phyloP scores from a whole-genome alignment of 73 alveolate genomes.

The Tetrahymena borealis region DNA sequence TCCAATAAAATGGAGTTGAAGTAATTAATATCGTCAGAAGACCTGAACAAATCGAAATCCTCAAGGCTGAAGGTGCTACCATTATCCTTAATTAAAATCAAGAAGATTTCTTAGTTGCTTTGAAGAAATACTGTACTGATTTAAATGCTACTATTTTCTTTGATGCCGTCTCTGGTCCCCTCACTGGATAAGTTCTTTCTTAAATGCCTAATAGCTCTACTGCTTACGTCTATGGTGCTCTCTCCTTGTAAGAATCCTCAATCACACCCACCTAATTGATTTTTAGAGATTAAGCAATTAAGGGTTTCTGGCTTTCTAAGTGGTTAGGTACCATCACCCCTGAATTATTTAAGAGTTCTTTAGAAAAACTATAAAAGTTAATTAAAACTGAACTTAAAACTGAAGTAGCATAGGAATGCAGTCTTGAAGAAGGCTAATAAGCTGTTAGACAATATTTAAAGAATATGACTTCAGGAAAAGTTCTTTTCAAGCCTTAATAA shows the following conservation, averaged over 20 bases:
- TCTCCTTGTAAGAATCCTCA: background rate
- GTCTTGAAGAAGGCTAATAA: background rate
- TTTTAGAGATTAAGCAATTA: background rate
- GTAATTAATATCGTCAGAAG: constrained; percentile 64
- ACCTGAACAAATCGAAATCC: constrained; percentile 51
- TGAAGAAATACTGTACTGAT: background rate
- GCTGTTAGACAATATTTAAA: background rate
- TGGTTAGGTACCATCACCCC: background rate
- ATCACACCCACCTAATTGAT: background rate
- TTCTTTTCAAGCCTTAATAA: background rate
- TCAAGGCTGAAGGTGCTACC: constrained; percentile 52
- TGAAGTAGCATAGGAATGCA: background rate
- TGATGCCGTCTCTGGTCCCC: constrained; percentile 62
- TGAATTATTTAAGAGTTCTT: background rate
- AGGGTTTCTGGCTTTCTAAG: background rate
- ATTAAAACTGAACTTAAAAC: background rate
- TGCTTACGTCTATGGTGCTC: constrained; percentile 51
- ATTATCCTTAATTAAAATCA: constrained; percentile 53
- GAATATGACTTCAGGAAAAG: background rate
- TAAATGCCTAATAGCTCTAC: constrained; percentile 45
- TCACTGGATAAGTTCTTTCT: constrained; percentile 43
- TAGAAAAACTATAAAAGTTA: background rate
- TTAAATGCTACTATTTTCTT: constrained; percentile 52
- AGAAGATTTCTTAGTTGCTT: background rate
- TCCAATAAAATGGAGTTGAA: constrained; percentile 42